phyloP scores from a whole-genome alignment of 495 filamentous ascomycete genomes.

The Podospora didyma region DNA sequence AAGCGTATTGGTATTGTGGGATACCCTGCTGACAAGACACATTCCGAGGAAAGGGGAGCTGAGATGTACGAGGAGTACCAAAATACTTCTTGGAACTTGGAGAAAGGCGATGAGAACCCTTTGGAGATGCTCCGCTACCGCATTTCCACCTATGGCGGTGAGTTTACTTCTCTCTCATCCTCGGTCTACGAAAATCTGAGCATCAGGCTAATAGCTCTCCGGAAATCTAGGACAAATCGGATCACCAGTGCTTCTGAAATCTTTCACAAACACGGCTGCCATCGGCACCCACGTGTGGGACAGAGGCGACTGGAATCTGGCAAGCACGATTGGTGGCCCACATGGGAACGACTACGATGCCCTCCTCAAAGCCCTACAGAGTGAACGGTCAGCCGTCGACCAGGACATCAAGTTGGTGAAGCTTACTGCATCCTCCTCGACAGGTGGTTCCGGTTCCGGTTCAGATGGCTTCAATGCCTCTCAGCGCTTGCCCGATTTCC shows the following conservation, averaged over 20 bases:
- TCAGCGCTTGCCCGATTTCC: not conserved
- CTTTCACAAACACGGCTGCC: too few species aligned
- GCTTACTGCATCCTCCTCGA: too few species aligned
- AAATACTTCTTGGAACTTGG: slow-evolving; percentile 23
- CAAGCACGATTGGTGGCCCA: slow-evolving; percentile 26
- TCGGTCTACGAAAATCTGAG: not conserved
- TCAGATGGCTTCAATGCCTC: too few species aligned
- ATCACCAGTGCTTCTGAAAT: slow-evolving; percentile 29
- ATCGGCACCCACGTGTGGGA: slow-evolving; percentile 36
- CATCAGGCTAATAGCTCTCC: not conserved
- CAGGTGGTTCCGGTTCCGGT: too few species aligned
- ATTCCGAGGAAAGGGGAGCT: slow-evolving; percentile 31
- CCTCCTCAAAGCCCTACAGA: slow-evolving; percentile 16
- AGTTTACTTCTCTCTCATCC: slow-evolving; percentile 4
- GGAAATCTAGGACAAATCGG: slow-evolving; percentile 28
- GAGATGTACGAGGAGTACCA: slow-evolving; percentile 38
- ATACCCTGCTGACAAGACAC: slow-evolving; percentile 36
- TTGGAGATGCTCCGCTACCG: slow-evolving; percentile 33
- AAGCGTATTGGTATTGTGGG: slow-evolving; percentile 36
- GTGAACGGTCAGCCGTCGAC: not conserved
- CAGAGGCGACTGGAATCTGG: slow-evolving; percentile 24
- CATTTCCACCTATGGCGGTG: slow-evolving; percentile 34
- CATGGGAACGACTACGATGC: slow-evolving; percentile 29
- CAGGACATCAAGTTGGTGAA: slow-evolving; percentile 14
- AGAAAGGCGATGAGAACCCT: slow-evolving; percentile 9